phyloP scores from a whole-genome alignment of 306 rosid genomes.

The Canavalia ensiformis region DNA sequence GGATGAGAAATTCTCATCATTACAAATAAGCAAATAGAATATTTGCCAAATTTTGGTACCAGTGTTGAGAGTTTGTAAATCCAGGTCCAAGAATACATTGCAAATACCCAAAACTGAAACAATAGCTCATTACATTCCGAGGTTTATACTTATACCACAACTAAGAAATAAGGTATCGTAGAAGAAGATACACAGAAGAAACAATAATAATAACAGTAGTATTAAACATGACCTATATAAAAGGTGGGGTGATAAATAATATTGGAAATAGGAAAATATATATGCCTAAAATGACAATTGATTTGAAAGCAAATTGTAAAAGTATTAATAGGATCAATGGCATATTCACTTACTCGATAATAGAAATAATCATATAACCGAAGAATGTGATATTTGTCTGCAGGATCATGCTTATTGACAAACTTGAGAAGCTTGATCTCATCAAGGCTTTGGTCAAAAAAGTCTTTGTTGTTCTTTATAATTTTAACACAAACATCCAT shows the following conservation, averaged over 20 bases:
- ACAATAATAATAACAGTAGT: conserved; percentile 2
- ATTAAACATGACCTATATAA: not conserved
- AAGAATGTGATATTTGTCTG: conserved; percentile 85
- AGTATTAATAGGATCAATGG: not conserved
- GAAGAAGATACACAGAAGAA: not conserved
- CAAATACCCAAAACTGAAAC: not conserved
- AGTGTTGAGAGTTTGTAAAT: not conserved
- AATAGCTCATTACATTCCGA: not conserved
- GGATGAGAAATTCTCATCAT: not conserved
- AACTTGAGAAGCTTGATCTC: conserved; percentile 96
- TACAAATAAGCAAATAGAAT: conserved; percentile 5
- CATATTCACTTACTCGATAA: conserved; percentile 73
- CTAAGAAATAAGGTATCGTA: not conserved
- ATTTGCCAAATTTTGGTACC: conserved; percentile 3
- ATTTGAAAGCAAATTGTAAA: conserved; percentile 30
- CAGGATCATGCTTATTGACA: conserved; percentile 91
- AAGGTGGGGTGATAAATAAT: not conserved
- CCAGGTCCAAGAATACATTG: conserved; percentile 10
- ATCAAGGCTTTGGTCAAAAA: conserved; percentile 93
- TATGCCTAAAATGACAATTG: not conserved
- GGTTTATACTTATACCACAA: conserved; percentile 3
- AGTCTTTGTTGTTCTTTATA: conserved; percentile 95
- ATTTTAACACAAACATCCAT: conserved; percentile 93
- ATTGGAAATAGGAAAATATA: not conserved
- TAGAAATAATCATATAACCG: conserved; percentile 90